These are phyloP conservation scores for Yarrowia deformans DNA, from an alignment of 805 yeast genomes.

Conservation along the genomic window DNA sequence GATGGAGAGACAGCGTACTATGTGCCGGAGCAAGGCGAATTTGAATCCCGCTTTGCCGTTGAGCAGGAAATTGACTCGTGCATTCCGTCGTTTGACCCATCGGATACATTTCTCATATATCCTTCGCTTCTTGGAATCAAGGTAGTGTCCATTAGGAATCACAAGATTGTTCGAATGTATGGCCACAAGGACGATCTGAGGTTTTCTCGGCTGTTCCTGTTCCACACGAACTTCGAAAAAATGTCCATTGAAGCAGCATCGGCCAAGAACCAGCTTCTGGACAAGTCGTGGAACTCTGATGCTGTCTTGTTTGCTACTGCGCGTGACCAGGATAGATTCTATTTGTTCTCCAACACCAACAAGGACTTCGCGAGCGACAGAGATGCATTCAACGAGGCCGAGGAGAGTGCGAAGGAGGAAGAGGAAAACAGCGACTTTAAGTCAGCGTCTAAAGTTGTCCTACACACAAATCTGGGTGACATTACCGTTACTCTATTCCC, in stretches of 20 bases:
- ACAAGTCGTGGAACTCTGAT: constrained; percentile 45
- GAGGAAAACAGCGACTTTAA: constrained; percentile 44
- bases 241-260: constrained; percentile 49
- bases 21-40: constrained; percentile 46
- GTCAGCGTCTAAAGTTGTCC: constrained; percentile 42
- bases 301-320: constrained; percentile 50
- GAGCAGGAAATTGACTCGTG: constrained; percentile 45
- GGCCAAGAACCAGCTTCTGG: constrained; percentile 48
- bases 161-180: constrained; percentile 45
- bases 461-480: constrained; percentile 57
- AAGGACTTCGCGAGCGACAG: constrained; percentile 44
- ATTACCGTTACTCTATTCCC: constrained; percentile 52
- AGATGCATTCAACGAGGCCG: constrained; percentile 47
- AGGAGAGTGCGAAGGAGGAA: neutral
- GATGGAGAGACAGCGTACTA: constrained; percentile 44
- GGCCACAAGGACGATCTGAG: constrained; percentile 49
- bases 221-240: constrained; percentile 48
- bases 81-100: constrained; percentile 48
- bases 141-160: constrained; percentile 47
- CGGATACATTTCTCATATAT: constrained; percentile 48
- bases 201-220: constrained; percentile 47
- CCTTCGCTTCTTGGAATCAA: constrained; percentile 50
- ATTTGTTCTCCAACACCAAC: constrained; percentile 46
- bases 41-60: constrained; percentile 46
- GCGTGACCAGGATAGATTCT: constrained; percentile 45